Conservation (phyloP, 352 stramenopile genomes). For the Phytophthora kernoviae region DNA sequence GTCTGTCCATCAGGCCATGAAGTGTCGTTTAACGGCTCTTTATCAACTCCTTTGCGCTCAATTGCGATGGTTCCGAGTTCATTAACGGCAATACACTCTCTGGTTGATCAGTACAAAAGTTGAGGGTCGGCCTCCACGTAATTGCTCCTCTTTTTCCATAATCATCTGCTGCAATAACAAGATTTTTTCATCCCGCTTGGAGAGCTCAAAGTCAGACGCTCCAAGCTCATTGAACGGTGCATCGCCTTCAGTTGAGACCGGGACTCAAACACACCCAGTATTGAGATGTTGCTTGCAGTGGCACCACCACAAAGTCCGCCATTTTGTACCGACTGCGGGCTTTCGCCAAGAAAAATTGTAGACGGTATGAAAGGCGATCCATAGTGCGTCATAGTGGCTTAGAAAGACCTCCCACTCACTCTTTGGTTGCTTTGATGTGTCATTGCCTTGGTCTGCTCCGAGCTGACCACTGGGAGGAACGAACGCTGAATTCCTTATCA, state of each 20-base stretch:
- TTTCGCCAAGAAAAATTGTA: constrained; percentile 8
- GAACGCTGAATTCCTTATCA: neutral
- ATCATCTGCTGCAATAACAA: constrained; percentile 25
- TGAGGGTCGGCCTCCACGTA: neutral
- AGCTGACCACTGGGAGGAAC: neutral
- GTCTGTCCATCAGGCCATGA: too few species aligned
- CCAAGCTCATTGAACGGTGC: neutral
- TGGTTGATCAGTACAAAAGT: neutral
- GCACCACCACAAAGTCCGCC: neutral
- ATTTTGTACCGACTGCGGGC: neutral
- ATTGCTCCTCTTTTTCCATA: constrained; percentile 10
- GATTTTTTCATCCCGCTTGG: constrained; percentile 30
- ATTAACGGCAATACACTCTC: constrained; percentile 2
- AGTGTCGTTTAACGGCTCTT: neutral
- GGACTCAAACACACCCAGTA: constrained; percentile 10
- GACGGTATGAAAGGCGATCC: constrained; percentile 27
- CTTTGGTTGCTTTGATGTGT: neutral
- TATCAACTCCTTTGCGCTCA: neutral
- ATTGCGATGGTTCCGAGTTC: neutral
- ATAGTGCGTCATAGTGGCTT: constrained; percentile 32
- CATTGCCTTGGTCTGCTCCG: constrained; percentile 1
- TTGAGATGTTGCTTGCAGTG: neutral
- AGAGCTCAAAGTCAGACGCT: constrained; percentile 25
- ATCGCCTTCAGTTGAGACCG: constrained; percentile 1
- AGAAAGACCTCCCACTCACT: constrained; percentile 20